These are phyloP conservation scores for Hyaloscypha finlandica DNA, from an alignment of 495 filamentous ascomycete species.

Conservation along the genomic window DNA sequence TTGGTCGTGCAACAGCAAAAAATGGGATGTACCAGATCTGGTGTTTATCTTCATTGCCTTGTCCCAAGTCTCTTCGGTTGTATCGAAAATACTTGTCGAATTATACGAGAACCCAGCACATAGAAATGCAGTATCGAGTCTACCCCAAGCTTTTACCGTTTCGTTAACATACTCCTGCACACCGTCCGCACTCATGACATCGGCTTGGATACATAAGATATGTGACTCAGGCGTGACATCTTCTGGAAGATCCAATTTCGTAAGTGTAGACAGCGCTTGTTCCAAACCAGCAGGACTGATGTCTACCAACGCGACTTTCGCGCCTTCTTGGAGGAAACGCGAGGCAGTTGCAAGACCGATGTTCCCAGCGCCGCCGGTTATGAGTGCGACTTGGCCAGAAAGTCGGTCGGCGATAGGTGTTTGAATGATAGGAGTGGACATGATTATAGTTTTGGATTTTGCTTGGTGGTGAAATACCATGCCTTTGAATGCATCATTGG, in stretches of 20 bases:
- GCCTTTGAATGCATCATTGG: not conserved
- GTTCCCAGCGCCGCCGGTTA: not conserved
- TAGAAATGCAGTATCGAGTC: not conserved
- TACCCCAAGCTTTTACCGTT: not conserved
- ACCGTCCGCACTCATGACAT: not conserved
- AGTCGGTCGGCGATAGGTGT: not conserved
- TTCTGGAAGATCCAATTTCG: not conserved
- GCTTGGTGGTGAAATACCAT: not conserved
- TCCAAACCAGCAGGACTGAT: not conserved
- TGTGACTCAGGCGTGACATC: not conserved
- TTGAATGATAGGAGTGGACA: not conserved
- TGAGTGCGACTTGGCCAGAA: not conserved
- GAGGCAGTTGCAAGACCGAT: not conserved
- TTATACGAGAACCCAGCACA: not conserved
- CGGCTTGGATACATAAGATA: not conserved
- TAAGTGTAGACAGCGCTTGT: not conserved
- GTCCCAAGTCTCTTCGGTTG: not conserved
- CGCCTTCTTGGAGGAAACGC: not conserved
- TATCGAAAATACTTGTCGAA: not conserved
- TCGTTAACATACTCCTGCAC: not conserved
- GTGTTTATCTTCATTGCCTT: not conserved
- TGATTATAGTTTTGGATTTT: not conserved
- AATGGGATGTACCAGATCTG: not conserved
- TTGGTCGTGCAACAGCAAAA: not conserved
- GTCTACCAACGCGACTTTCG: not conserved